Evolutionary conservation across 176 grass and related monocot genomes (phyloP).

Genomic region (Rhipidocladum racemiflorum): DNA sequence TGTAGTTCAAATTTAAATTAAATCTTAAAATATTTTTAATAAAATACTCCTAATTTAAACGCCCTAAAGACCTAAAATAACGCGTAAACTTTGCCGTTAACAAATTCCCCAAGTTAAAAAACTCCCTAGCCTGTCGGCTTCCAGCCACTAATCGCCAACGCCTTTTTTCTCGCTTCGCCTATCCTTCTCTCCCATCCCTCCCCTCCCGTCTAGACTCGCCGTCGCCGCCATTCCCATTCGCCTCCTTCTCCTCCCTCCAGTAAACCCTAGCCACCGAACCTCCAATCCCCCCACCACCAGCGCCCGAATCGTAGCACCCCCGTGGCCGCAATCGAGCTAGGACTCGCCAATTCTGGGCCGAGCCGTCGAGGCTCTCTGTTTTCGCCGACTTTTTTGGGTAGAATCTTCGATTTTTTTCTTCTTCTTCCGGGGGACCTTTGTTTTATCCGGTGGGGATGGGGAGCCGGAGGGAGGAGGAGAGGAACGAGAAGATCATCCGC

Average conservation of each 20-base stretch:
- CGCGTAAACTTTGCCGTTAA: slow-evolving; percentile 32
- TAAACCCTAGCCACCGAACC: slow-evolving; percentile 61
- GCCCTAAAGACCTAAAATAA: too few relatives aligned
- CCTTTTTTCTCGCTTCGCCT: slow-evolving; percentile 38
- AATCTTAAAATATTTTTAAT: too few relatives aligned
- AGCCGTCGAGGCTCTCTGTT: neutral
- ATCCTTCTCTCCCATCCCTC: slow-evolving; percentile 25
- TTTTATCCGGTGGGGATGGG: slow-evolving; percentile 50
- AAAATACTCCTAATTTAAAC: too few relatives aligned
- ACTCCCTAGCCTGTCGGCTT: slow-evolving; percentile 30
- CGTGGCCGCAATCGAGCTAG: slow-evolving; percentile 30
- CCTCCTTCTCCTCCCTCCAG: slow-evolving; percentile 30
- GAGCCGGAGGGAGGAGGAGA: slow-evolving; percentile 85
- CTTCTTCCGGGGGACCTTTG: slow-evolving; percentile 6
- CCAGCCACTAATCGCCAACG: slow-evolving; percentile 49
- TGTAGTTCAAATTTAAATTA: too few relatives aligned
- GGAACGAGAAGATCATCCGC: slow-evolving; percentile 97
- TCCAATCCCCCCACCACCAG: slow-evolving; percentile 36
- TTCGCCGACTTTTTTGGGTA: neutral
- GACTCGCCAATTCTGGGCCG: slow-evolving; percentile 30
- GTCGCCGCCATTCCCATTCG: slow-evolving; percentile 42
- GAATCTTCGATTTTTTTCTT: neutral
- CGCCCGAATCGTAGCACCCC: neutral
- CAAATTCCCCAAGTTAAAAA: neutral
- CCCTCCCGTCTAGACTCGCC: slow-evolving; percentile 29